Conservation (phyloP, 768 basidiomycete genomes). For the Leccinum olivaceopallidum region DNA sequence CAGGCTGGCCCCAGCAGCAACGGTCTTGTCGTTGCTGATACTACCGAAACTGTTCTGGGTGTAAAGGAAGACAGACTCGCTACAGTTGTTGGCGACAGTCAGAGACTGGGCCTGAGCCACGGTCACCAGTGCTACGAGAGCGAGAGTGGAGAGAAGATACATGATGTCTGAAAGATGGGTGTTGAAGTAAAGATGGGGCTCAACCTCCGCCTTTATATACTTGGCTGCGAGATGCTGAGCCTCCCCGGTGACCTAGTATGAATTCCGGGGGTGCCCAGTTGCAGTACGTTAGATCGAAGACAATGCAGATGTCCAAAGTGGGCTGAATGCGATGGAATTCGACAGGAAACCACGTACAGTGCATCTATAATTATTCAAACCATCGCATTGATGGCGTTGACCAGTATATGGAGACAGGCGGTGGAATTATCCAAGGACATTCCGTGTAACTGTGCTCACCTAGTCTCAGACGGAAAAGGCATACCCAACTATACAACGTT, state of each 20-base stretch:
- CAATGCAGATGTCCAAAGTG: constrained; percentile 1
- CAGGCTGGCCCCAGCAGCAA: constrained; percentile 22
- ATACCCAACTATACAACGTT: not conserved
- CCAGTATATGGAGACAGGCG: not conserved
- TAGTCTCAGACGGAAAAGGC: not conserved
- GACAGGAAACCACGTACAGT: not conserved
- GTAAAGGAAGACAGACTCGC: constrained; percentile 29
- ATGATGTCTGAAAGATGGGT: constrained; percentile 1
- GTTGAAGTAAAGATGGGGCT: not conserved
- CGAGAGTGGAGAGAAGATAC: not conserved
- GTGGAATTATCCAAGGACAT: not conserved
- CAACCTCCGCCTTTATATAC: constrained; percentile 17
- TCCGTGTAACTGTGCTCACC: not conserved
- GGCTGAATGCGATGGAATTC: not conserved
- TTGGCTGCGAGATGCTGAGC: not conserved
- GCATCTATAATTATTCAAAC: not conserved
- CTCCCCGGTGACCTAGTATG: not conserved
- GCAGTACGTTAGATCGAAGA: not conserved
- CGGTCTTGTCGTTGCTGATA: constrained; percentile 28
- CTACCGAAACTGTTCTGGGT: constrained; percentile 32
- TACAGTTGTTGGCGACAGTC: constrained; percentile 29
- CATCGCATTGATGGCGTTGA: not conserved
- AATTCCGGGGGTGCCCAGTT: not conserved
- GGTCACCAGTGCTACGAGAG: not conserved
- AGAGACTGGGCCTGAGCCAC: constrained; percentile 29